These are phyloP conservation scores for Jaenimonas drosophilae DNA, from an alignment of 208 protist species.

Conservation along the genomic window DNA sequence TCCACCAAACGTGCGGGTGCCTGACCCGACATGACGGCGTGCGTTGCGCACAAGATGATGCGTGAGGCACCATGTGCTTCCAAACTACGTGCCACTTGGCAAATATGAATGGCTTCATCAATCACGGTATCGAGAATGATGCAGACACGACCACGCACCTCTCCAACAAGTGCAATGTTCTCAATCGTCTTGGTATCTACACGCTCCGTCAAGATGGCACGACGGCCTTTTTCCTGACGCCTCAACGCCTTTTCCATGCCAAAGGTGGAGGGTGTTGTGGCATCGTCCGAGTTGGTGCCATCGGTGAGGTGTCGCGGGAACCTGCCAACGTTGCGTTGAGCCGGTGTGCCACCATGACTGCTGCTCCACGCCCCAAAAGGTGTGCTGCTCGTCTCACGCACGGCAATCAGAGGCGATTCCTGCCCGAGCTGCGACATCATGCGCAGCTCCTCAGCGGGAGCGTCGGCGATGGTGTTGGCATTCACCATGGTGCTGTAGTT, in stretches of 20 bases:
- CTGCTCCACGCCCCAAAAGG: too few species aligned
- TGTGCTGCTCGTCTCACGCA: too few species aligned
- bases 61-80: conserved; percentile 45
- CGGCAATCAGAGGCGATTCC: too few species aligned
- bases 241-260: conserved; percentile 52
- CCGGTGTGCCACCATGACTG: background rate
- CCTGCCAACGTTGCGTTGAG: background rate
- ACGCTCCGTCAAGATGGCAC: conserved; percentile 11
- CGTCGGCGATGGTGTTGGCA: background rate
- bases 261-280: conserved; percentile 23
- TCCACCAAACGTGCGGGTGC: conserved; percentile 47
- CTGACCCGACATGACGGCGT: conserved; percentile 62
- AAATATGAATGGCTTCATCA: conserved; percentile 71
- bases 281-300: conserved; percentile 3
- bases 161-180: conserved; percentile 60
- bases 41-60: conserved; percentile 65
- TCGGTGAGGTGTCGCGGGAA: background rate
- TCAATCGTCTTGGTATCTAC: conserved; percentile 17
- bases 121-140: conserved; percentile 72
- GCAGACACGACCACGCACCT: conserved; percentile 57
- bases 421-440: too few species aligned
- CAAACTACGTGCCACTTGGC: conserved; percentile 39
- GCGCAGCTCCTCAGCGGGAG: too few species aligned
- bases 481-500: background rate
- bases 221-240: conserved; percentile 39